Percentiles rank a stretch among this genome's conserved stretches.
Evolutionary conservation across 2,329 filamentous ascomycete genomes (phyloP).

Genomic region (Aspergillus calidoustus): DNA sequence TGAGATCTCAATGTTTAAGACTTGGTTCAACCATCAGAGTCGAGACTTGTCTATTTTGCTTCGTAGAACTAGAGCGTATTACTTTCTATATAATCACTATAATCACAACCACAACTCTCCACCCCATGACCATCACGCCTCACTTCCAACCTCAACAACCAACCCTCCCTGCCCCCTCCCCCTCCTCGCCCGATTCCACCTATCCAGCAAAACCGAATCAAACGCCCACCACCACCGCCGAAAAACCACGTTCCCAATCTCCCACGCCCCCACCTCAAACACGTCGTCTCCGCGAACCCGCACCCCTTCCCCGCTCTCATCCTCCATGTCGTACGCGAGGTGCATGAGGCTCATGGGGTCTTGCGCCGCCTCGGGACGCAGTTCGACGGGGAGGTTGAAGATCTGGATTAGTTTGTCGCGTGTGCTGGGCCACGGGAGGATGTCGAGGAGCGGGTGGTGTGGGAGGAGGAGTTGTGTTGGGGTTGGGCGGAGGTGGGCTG

Average conservation of each 20-base stretch:
- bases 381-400: conserved; percentile 53
- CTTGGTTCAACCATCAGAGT: background rate
- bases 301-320: conserved; percentile 56
- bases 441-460: conserved; percentile 63
- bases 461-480: conserved; percentile 54
- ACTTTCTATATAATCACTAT: background rate
- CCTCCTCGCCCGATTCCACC: conserved; percentile 57
- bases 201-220: conserved; percentile 57
- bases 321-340: conserved; percentile 63
- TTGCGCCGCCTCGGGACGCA: conserved; percentile 54
- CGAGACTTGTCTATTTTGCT: background rate
- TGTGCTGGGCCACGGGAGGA: conserved; percentile 62
- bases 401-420: conserved; percentile 59
- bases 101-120: background rate
- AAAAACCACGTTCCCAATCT: conserved; percentile 63
- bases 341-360: conserved; percentile 55
- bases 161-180: conserved; percentile 48
- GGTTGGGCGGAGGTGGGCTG: conserved; percentile 57
- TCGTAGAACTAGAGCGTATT: background rate
- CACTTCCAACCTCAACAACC: background rate
- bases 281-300: conserved; percentile 57
- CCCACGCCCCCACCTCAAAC: conserved; percentile 57
- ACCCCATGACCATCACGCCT: background rate
- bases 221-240: conserved; percentile 66
- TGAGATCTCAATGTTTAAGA: conserved; percentile 16